Evolutionary conservation across 495 filamentous ascomycete genomes (phyloP).

Genomic region (Aspergillus conjunctus): DNA sequence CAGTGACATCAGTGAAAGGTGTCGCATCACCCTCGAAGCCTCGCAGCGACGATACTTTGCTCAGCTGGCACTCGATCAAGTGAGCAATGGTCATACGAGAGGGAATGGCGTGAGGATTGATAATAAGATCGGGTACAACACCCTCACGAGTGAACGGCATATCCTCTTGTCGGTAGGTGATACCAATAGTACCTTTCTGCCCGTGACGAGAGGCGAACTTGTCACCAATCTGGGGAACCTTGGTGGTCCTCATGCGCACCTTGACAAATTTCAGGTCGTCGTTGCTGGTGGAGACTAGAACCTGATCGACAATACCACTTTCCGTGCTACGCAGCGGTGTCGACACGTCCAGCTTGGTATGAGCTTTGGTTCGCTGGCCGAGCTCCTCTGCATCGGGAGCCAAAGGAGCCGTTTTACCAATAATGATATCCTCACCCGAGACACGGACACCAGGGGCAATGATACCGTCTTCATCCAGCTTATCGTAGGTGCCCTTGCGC

Average conservation of each 20-base stretch:
- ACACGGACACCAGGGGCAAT: slow-evolving; percentile 91
- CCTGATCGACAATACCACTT: slow-evolving; percentile 92
- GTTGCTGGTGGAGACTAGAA: slow-evolving; percentile 84
- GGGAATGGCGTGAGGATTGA: slow-evolving; percentile 99
- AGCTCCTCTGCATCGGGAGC: slow-evolving; percentile 90
- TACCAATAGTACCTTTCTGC: slow-evolving; percentile 98
- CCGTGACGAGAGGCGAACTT: slow-evolving; percentile 99
- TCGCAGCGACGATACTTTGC: slow-evolving; percentile 87
- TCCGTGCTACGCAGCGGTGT: slow-evolving; percentile 94
- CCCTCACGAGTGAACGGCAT: slow-evolving; percentile 98
- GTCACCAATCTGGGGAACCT: slow-evolving; percentile 97
- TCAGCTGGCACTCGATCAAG: slow-evolving; percentile 97
- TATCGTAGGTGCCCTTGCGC: slow-evolving; percentile 96
- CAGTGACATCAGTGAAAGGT: slow-evolving; percentile 96
- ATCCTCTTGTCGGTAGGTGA: slow-evolving; percentile 95
- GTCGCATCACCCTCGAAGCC: slow-evolving; percentile 96
- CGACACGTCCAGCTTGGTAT: slow-evolving; percentile 92
- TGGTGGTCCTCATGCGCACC: slow-evolving; percentile 94
- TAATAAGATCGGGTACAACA: slow-evolving; percentile 91
- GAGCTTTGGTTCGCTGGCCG: slow-evolving; percentile 83
- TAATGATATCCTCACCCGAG: slow-evolving; percentile 97
- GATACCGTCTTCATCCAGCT: slow-evolving; percentile 93
- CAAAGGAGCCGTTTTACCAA: slow-evolving; percentile 96
- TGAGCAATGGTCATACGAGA: slow-evolving; percentile 99
- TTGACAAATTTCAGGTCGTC: slow-evolving; percentile 91